phyloP scores from a whole-genome alignment of 2,329 filamentous ascomycete genomes.

The Leptographium galeiforme region DNA sequence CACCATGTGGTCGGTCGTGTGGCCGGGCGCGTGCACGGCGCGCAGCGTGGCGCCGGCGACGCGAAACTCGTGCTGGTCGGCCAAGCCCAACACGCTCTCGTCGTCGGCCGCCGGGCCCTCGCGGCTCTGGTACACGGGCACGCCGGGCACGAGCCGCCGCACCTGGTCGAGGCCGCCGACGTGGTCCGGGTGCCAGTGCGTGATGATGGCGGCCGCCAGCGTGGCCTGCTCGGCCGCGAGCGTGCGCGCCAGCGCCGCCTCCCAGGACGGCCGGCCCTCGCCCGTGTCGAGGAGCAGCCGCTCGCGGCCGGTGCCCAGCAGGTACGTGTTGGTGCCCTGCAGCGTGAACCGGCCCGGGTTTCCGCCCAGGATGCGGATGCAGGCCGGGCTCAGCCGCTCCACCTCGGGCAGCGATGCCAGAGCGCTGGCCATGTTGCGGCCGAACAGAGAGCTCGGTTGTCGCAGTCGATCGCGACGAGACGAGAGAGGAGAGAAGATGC shows the following conservation, averaged over 20 bases:
- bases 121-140: slow-evolving; percentile 46
- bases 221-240: slow-evolving; percentile 55
- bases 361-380: slow-evolving; percentile 74
- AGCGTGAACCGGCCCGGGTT: slow-evolving; percentile 76
- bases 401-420: slow-evolving; percentile 57
- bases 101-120: slow-evolving; percentile 16
- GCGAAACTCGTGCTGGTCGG: slow-evolving; percentile 35
- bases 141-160: slow-evolving; percentile 42
- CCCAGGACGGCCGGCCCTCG: slow-evolving; percentile 67
- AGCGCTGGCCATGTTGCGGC: slow-evolving; percentile 39
- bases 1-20: slow-evolving; percentile 57
- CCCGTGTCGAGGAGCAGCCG: slow-evolving; percentile 85
- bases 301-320: slow-evolving; percentile 60
- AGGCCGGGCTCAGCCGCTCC: slow-evolving; percentile 61
- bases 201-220: slow-evolving; percentile 60
- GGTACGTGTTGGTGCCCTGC: slow-evolving; percentile 86
- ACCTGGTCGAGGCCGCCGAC: slow-evolving; percentile 65
- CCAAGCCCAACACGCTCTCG: slow-evolving; percentile 15
- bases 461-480: no score
- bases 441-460: not conserved
- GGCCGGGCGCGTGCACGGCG: slow-evolving; percentile 54
- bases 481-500: not conserved
- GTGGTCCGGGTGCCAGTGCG: slow-evolving; percentile 90
- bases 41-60: slow-evolving; percentile 43
- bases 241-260: slow-evolving; percentile 46